Evolutionary conservation across 345 rosid genomes (phyloP), one percentile per base, ranked within the genome.

Genomic region (Salix brachista): DNA sequence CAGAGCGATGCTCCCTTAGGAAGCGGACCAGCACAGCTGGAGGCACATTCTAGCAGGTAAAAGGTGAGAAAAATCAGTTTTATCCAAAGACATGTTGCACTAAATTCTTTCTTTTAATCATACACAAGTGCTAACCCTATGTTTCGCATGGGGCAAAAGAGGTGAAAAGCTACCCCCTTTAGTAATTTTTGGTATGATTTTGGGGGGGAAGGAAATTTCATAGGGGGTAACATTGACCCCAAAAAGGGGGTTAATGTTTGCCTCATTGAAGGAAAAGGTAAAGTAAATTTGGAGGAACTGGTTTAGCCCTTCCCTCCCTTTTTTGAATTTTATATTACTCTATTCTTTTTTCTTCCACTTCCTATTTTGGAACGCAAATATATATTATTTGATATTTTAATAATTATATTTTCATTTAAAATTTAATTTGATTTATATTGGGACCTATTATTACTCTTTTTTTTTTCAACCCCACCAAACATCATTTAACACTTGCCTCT

Each of bases 11-110:
- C 85, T 96, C 99, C 84, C 98, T 89, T 39, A 96, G 84, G 82
- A 96, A 96, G 65, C 98, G 97, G 18, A 96, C 91, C 74, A 96
- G 83, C 68, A 92, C 96, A 42, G 97, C 98, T 74, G 99, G 98
- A 65, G 93, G 96, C 65, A 96, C 97, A 85, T 92, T 91, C 99
- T 96, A 77, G 70, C 44, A 85, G 73, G 16, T 80, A 41, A 76
- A 75, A 80, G 25, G 28, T 34, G 32, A 44, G 72, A 37, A 32
- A 9, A 30, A 42, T 75, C 67, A 75, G 65, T 54, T 54, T 16
- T 66, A 3, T 48, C 67, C 46, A 71, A 73, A 46, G 50, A 23
- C 30, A 64, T 64, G 42, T 30, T 26, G 32, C 60, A 39, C 8
- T 41, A 52, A 68, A 26, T 48, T 46, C 32, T 41, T 28, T 56